These are phyloP conservation scores for Lentinula boryana DNA, from an alignment of 768 basidiomycete species.

Conservation along the genomic window DNA sequence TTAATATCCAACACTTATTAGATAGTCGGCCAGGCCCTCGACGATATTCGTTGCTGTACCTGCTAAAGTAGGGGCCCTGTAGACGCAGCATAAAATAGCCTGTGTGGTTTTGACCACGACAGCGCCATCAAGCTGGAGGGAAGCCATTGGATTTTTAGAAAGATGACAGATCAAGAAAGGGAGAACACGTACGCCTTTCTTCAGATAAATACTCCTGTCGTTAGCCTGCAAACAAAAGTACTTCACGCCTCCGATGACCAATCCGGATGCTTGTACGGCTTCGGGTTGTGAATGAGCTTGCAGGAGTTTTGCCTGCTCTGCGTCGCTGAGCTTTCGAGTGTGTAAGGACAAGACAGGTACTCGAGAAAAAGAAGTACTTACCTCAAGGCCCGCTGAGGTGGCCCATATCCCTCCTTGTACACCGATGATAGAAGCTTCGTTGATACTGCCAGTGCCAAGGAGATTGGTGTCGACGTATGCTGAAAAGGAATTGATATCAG, in stretches of 20 bases:
- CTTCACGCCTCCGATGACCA: constrained; percentile 65
- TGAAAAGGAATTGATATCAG: constrained; percentile 22
- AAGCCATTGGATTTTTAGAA: background rate
- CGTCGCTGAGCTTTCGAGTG: constrained; percentile 44
- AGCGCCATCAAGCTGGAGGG: constrained; percentile 64
- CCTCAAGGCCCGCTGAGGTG: constrained; percentile 47
- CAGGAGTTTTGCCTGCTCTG: constrained; percentile 59
- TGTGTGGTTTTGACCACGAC: constrained; percentile 76
- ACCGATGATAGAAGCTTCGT: constrained; percentile 73
- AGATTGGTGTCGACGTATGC: constrained; percentile 82
- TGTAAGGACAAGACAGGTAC: background rate
- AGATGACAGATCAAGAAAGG: background rate
- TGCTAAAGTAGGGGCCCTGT: constrained; percentile 58
- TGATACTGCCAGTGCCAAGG: constrained; percentile 66
- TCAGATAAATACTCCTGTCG: constrained; percentile 58
- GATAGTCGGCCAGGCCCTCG: constrained; percentile 71
- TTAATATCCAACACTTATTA: constrained; percentile 56
- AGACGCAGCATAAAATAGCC: constrained; percentile 80
- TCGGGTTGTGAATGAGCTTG: constrained; percentile 37
- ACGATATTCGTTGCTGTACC: constrained; percentile 60
- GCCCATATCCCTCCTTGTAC: constrained; percentile 78
- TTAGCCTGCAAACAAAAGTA: constrained; percentile 59
- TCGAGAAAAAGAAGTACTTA: constrained; percentile 26
- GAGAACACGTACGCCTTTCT: constrained; percentile 60
- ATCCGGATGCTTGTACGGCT: constrained; percentile 45